Conservation (phyloP, 2,329 filamentous ascomycete genomes). For the Cercospora zeina region DNA sequence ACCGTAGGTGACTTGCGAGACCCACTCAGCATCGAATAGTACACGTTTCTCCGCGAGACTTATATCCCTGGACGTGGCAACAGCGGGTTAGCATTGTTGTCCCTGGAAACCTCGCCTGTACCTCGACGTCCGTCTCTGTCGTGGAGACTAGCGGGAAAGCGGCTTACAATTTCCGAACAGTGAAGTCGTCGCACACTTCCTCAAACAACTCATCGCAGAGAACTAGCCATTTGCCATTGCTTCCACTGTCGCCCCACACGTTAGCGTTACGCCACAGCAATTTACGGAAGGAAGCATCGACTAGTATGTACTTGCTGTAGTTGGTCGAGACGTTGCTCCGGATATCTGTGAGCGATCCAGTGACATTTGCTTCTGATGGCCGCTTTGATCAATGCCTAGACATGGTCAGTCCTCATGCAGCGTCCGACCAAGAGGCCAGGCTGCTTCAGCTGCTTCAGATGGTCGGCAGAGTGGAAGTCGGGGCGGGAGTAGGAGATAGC, state of each 20-base stretch:
- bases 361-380: constrained; percentile 23
- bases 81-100: neutral
- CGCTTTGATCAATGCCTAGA: constrained; percentile 23
- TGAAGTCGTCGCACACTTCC: constrained; percentile 23
- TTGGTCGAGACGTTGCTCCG: constrained; percentile 11
- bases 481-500: neutral
- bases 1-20: constrained; percentile 23
- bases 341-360: constrained; percentile 17
- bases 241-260: constrained; percentile 6
- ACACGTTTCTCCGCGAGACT: constrained; percentile 9
- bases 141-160: neutral
- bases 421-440: neutral
- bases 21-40: constrained; percentile 24
- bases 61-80: constrained; percentile 3
- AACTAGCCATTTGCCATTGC: constrained; percentile 25
- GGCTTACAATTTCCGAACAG: constrained; percentile 18
- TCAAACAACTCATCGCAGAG: constrained; percentile 21
- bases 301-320: constrained; percentile 15
- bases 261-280: neutral
- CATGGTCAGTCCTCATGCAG: neutral
- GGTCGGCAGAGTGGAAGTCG: neutral
- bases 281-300: neutral
- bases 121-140: neutral
- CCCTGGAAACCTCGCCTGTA: neutral
- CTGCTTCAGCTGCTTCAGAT: neutral